These are phyloP conservation scores for Graphilbum sp. DNA, from an alignment of 2,329 filamentous ascomycete genomes.

Conservation along the genomic window DNA sequence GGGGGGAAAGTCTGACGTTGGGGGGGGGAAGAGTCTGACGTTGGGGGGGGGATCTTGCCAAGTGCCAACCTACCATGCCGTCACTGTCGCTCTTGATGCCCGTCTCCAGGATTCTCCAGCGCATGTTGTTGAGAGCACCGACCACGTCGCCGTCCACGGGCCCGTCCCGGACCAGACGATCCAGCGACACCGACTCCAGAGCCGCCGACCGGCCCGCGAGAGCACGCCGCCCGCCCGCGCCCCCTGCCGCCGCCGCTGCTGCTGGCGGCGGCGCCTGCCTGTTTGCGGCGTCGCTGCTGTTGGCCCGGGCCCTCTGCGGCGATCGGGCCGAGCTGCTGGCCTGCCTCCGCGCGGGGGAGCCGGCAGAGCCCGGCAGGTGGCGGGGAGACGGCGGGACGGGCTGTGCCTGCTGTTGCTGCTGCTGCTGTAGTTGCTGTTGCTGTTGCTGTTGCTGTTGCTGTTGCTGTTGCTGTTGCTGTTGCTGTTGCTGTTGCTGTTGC, in stretches of 20 bases:
- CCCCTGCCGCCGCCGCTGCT: slow-evolving; percentile 19
- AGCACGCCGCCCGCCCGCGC: slow-evolving; percentile 25
- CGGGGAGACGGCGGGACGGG: too few species aligned
- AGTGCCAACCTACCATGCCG: slow-evolving; percentile 78
- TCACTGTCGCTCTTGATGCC: slow-evolving; percentile 62
- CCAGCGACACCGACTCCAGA: slow-evolving; percentile 46
- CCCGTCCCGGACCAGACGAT: slow-evolving; percentile 65
- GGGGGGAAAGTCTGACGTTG: too few species aligned
- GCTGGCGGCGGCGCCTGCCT: slow-evolving; percentile 21
- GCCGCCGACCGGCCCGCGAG: slow-evolving; percentile 27
- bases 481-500: background rate
- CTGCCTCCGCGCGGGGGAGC: slow-evolving; percentile 20
- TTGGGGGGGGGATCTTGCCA: too few species aligned
- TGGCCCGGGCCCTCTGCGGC: slow-evolving; percentile 46
- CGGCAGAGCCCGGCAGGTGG: too few species aligned
- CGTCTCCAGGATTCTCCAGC: slow-evolving; percentile 58
- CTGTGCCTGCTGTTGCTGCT: slow-evolving; percentile 32
- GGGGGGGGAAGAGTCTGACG: too few species aligned
- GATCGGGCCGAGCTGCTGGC: slow-evolving; percentile 18
- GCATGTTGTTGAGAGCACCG: slow-evolving; percentile 51
- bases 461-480: slow-evolving; percentile 10
- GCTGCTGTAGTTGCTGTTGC: slow-evolving; percentile 20
- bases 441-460: slow-evolving; percentile 29
- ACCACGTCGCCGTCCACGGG: slow-evolving; percentile 54
- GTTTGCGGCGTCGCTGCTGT: slow-evolving; percentile 45